phyloP scores from a whole-genome alignment of 2,329 filamentous ascomycete genomes.

The Sordariomycetes sp. region DNA sequence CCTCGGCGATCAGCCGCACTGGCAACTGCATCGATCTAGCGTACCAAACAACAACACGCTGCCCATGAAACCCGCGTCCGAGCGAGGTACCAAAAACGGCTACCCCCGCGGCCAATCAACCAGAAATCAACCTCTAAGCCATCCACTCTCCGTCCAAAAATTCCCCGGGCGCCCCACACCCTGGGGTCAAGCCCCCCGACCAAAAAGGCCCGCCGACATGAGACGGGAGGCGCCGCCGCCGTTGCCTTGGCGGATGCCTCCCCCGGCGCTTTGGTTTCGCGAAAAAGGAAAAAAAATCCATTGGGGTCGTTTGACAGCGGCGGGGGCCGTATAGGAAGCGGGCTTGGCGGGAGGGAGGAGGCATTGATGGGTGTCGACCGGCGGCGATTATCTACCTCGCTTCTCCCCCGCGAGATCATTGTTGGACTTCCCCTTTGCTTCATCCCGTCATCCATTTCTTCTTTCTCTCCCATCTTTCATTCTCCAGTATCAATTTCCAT shows the following conservation, averaged over 20 bases:
- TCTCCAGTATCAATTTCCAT: background rate
- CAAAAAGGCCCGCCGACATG: background rate
- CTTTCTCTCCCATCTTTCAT: too few relatives aligned
- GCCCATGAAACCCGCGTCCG: background rate
- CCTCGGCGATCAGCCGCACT: background rate
- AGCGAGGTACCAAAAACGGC: background rate
- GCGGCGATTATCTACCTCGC: too few relatives aligned
- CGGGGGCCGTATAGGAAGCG: too few relatives aligned
- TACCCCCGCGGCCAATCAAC: background rate
- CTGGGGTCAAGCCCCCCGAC: background rate
- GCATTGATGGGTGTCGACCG: too few relatives aligned
- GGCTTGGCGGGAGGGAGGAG: too few relatives aligned
- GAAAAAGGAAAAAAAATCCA: background rate
- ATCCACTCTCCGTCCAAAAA: background rate
- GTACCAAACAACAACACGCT: background rate
- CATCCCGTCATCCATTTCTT: background rate
- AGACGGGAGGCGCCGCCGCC: background rate
- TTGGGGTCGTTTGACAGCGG: background rate
- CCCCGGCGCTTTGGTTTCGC: background rate
- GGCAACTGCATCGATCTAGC: background rate
- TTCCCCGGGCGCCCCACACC: background rate
- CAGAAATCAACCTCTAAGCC: background rate
- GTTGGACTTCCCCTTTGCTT: background rate
- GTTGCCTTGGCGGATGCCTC: background rate
- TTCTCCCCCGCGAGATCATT: too few relatives aligned